Evolutionary conservation across 108 stramenopile species (phyloP), one percentile per base, ranked within the genome.

Genomic region (Skeletonema costatum): DNA sequence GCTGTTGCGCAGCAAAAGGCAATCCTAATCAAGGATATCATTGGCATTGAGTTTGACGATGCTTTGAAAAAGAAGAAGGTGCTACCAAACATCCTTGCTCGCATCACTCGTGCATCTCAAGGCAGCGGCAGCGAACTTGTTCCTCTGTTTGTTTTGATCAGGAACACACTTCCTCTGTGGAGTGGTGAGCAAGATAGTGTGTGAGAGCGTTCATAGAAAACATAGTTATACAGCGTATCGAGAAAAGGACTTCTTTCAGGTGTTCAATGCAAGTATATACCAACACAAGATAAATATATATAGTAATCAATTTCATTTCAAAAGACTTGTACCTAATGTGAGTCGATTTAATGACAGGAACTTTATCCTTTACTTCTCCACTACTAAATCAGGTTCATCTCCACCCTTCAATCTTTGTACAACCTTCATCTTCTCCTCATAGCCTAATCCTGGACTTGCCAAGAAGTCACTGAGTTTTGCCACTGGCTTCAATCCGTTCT

Each of bases 341-440:
- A 0, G 16, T 46, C 44, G 44, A 13, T 13, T 2, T 6, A 36
- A 6, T 36, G 35, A 36, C 14, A 42, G 41, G 11, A 42, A 42
- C 41, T 2, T 42, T 46, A 46, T n/a, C 3, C 2, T 11, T 76
- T 74, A 85, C 48, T 85, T 75, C 69, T 96, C 94, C 58, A 92
- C 63, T 9, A 96, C 94, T 36, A 96, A 68, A 85, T 96, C 94
- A 1, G 94, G 94, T 19, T 68, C 84, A 67, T 87, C 91, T 50
- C 85, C 80, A n/a, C 78, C 69, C 68, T 90, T 79, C 71, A 96
- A 74, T 32, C 83, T 76, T 56, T 92, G 70, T 48, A 89, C 32
- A 42, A 92, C 73, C 48, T 60, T 68, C 63, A 89, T 67, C 65
- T 89, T 89, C 19, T 60, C 73, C 46, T 83, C 79, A 11, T 41